A percentile compares a stretch with the other conserved stretches of the same genome.
Evolutionary conservation across 2,329 filamentous ascomycete genomes (phyloP).

Genomic region (Ilyonectria destructans): DNA sequence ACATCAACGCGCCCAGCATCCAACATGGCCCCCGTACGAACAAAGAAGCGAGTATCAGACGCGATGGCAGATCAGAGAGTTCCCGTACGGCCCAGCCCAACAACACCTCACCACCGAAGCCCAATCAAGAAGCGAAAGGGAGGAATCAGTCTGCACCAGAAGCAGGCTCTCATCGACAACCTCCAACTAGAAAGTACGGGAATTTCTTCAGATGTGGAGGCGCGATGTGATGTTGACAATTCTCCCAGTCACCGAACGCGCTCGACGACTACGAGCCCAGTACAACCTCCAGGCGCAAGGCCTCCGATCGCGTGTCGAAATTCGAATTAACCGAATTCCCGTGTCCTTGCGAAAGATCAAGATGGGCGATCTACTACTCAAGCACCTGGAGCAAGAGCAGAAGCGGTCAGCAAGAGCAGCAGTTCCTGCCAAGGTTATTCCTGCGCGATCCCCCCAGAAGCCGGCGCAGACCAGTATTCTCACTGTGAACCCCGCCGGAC

Average conservation of each 20-base stretch:
- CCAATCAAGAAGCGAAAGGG: conserved; percentile 75
- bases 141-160: conserved; percentile 79
- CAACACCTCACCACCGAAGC: conserved; percentile 65
- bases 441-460: conserved; percentile 56
- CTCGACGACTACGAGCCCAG: conserved; percentile 88
- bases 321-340: conserved; percentile 94
- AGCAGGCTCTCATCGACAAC: conserved; percentile 91
- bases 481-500: conserved; percentile 44
- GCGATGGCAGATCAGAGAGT: conserved; percentile 45
- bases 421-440: conserved; percentile 67
- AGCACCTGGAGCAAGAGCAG: conserved; percentile 64
- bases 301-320: conserved; percentile 88
- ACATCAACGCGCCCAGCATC: conserved; percentile 36
- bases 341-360: conserved; percentile 82
- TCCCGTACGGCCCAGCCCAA: conserved; percentile 50
- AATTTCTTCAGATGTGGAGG: conserved; percentile 32
- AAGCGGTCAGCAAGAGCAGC: conserved; percentile 62
- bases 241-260: conserved; percentile 84
- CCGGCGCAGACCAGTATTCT: conserved; percentile 47
- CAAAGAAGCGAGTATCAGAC: conserved; percentile 54
- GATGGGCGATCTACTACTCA: conserved; percentile 83
- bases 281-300: conserved; percentile 91
- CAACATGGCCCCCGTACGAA: conserved; percentile 65
- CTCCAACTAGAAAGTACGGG: conserved; percentile 87
- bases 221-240: conserved; percentile 38